phyloP scores from a whole-genome alignment of 2,329 filamentous ascomycete genomes.

The Clonostachys rhizophaga region DNA sequence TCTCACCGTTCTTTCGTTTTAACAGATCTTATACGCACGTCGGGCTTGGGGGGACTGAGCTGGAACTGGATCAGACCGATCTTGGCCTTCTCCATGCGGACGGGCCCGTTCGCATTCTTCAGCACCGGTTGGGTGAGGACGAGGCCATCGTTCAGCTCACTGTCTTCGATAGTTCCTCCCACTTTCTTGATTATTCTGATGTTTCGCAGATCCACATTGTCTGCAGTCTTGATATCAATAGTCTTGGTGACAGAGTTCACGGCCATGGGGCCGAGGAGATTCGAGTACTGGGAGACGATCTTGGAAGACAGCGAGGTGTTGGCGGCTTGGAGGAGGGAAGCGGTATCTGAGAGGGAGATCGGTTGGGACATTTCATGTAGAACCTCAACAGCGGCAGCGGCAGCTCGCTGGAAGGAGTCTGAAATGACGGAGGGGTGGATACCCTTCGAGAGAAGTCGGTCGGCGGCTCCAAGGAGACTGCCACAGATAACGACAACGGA shows the following conservation, averaged over 20 bases:
- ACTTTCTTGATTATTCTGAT: constrained; percentile 97
- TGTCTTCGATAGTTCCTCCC: constrained; percentile 96
- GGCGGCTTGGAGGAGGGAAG: constrained; percentile 90
- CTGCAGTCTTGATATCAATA: constrained; percentile 90
- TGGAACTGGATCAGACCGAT: constrained; percentile 99
- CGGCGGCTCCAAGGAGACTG: constrained; percentile 88
- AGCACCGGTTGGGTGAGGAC: constrained; percentile 89
- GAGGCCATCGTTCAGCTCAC: constrained; percentile 91
- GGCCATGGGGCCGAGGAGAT: constrained; percentile 92
- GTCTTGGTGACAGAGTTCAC: constrained; percentile 95
- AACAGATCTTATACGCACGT: constrained; percentile 51
- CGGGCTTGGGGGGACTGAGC: constrained; percentile 94
- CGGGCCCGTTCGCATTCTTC: constrained; percentile 88
- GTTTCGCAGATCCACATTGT: constrained; percentile 95
- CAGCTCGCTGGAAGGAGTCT: constrained; percentile 94
- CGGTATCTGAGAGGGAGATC: constrained; percentile 81
- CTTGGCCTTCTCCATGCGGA: constrained; percentile 92
- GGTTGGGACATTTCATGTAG: constrained; percentile 95
- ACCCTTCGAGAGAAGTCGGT: constrained; percentile 84
- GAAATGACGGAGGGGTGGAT: constrained; percentile 98
- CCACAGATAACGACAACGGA: constrained; percentile 98
- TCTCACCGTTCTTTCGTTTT: constrained; percentile 9
- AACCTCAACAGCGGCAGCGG: constrained; percentile 80
- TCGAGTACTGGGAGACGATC: constrained; percentile 96
- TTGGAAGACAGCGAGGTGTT: constrained; percentile 97